These are phyloP conservation scores for Solanum okadae DNA, from an alignment of 257 asterid species.

Conservation along the genomic window DNA sequence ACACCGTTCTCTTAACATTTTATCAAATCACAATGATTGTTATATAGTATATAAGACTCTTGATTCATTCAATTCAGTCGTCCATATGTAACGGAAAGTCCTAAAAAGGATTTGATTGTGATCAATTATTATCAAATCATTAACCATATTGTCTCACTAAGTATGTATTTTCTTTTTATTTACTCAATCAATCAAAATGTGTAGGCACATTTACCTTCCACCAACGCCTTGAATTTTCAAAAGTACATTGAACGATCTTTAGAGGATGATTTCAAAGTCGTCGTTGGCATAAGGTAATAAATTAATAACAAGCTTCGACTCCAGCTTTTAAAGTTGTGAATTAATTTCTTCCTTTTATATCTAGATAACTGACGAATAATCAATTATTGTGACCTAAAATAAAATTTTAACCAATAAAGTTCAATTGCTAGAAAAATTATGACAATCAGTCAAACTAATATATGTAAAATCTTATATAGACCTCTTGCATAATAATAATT, in stretches of 20 bases:
- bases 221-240: constrained; percentile 52
- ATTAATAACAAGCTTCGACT: neutral
- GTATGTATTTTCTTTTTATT: neutral
- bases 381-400: neutral
- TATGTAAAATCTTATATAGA: neutral
- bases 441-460: neutral
- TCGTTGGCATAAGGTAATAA: constrained; percentile 54
- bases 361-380: neutral
- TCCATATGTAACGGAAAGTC: neutral
- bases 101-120: neutral
- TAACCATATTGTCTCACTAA: neutral
- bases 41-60: neutral
- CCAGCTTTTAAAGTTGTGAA: neutral
- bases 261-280: constrained; percentile 68
- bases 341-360: no score
- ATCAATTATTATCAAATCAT: neutral
- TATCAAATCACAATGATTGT: neutral
- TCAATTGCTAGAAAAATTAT: neutral
- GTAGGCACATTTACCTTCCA: constrained; percentile 69
- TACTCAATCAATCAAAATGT: neutral
- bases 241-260: constrained; percentile 62
- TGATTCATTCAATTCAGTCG: neutral
- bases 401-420: neutral
- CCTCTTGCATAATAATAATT: neutral
- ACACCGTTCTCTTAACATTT: neutral